phyloP scores from a whole-genome alignment of 1,139 yeast species.

The Trichomonascaceae sp. region DNA sequence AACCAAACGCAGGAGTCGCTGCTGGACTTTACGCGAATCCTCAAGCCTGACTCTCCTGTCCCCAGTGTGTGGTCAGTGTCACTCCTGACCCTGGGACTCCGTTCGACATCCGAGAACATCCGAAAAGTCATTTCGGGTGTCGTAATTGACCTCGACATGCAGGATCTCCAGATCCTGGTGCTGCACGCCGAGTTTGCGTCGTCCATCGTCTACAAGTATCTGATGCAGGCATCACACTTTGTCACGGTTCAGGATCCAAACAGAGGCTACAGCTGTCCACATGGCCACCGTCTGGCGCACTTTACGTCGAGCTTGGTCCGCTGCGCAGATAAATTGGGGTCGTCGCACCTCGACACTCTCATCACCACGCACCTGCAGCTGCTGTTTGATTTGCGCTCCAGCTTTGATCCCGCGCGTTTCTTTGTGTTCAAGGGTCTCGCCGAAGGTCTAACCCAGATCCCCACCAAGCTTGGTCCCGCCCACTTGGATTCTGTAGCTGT shows the following conservation, averaged over 20 bases:
- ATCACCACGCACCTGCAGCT: slow-evolving; percentile 31
- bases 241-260: slow-evolving; percentile 20
- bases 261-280: slow-evolving; percentile 34
- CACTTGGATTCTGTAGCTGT: slow-evolving; percentile 3
- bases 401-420: slow-evolving; percentile 63
- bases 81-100: slow-evolving; percentile 61
- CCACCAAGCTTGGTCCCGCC: slow-evolving; percentile 3
- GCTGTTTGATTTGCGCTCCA: slow-evolving; percentile 34
- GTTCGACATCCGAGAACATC: slow-evolving; percentile 70
- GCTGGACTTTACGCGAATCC: slow-evolving; percentile 44
- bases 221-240: slow-evolving; percentile 55
- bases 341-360: slow-evolving; percentile 7
- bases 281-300: slow-evolving; percentile 38
- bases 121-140: slow-evolving; percentile 49
- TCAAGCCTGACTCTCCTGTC: slow-evolving; percentile 42
- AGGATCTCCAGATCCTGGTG: slow-evolving; percentile 36
- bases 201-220: slow-evolving; percentile 43
- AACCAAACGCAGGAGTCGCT: slow-evolving; percentile 79
- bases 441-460: slow-evolving; percentile 30
- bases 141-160: slow-evolving; percentile 39
- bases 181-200: slow-evolving; percentile 38
- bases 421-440: slow-evolving; percentile 47
- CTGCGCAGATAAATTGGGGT: slow-evolving; percentile 16
- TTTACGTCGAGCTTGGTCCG: slow-evolving; percentile 38
- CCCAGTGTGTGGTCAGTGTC: slow-evolving; percentile 63